Percentiles rank a stretch among this genome's conserved stretches.
phyloP scores from a whole-genome alignment of 208 protist species.

The Strigomonas culicis region DNA sequence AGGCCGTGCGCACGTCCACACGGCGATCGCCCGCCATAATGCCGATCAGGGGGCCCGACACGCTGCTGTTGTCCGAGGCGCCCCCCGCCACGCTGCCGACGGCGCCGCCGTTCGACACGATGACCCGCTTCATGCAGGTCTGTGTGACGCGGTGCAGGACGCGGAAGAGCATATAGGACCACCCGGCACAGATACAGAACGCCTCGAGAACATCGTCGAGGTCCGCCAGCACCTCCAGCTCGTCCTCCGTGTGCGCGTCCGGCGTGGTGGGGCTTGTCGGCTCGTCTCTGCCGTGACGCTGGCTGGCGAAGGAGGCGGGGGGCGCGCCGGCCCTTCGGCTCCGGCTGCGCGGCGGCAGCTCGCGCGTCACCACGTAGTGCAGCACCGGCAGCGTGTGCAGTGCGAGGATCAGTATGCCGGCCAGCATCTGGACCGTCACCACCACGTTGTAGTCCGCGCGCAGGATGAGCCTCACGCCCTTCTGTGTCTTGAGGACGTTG shows the following conservation, averaged over 20 bases:
- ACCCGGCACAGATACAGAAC: conserved; percentile 61
- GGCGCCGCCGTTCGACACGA: conserved; percentile 19
- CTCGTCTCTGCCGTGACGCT: neutral
- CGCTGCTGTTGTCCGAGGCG: neutral
- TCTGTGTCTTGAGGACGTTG: conserved; percentile 26
- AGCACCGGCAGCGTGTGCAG: conserved; percentile 80
- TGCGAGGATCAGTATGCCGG: conserved; percentile 45
- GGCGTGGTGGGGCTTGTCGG: neutral
- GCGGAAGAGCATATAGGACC: conserved; percentile 60
- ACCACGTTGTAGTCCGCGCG: conserved; percentile 69
- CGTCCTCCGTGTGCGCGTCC: neutral
- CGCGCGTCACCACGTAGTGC: conserved; percentile 38
- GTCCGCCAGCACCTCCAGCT: conserved; percentile 17
- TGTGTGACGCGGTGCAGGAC: conserved; percentile 31
- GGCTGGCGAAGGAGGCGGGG: neutral
- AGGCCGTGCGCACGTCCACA: conserved; percentile 26
- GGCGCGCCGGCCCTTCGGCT: too few relatives aligned
- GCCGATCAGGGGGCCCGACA: conserved; percentile 1
- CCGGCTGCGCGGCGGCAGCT: conserved; percentile 22
- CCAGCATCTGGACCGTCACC: conserved; percentile 67
- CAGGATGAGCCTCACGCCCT: conserved; percentile 40
- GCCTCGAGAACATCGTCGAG: conserved; percentile 61
- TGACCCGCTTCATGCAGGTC: conserved; percentile 26
- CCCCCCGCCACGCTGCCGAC: conserved; percentile 5
- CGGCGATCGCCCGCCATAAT: conserved; percentile 19